A percentile compares a stretch with the other conserved stretches of the same genome.
These are phyloP conservation scores for Pythium folliculosum DNA, from an alignment of 352 stramenopile species.

Conservation along the genomic window DNA sequence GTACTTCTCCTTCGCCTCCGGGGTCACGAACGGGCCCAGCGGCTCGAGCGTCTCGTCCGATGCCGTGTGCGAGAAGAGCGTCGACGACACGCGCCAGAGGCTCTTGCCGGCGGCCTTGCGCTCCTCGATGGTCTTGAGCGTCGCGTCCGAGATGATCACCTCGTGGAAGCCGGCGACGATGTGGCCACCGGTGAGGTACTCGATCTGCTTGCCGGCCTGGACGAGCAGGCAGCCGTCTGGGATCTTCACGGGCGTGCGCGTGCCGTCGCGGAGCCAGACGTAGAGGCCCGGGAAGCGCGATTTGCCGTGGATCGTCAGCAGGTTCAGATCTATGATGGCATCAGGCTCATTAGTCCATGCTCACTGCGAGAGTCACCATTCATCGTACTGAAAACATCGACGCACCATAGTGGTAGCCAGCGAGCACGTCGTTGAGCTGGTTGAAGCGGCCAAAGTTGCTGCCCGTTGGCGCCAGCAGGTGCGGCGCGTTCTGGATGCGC, in stretches of 20 bases:
- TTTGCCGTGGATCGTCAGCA: constrained; percentile 94
- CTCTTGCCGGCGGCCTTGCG: constrained; percentile 71
- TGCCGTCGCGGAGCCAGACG: constrained; percentile 90
- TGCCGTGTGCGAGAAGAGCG: constrained; percentile 90
- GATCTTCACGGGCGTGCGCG: constrained; percentile 84
- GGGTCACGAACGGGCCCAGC: constrained; percentile 77
- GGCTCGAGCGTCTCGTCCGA: constrained; percentile 88
- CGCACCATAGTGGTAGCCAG: constrained; percentile 89
- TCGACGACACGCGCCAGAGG: constrained; percentile 91
- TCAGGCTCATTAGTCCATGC: no score
- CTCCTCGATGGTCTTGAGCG: constrained; percentile 67
- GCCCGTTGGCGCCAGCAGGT: constrained; percentile 90
- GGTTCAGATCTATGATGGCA: constrained; percentile 73
- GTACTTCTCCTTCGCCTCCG: constrained; percentile 68
- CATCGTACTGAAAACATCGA: neutral
- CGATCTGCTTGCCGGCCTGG: constrained; percentile 89
- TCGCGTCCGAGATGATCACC: constrained; percentile 84
- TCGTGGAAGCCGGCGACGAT: constrained; percentile 93
- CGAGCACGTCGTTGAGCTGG: constrained; percentile 82
- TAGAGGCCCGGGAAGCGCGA: constrained; percentile 89
- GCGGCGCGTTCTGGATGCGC: constrained; percentile 83
- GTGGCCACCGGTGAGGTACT: constrained; percentile 92
- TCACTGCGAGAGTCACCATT: neutral
- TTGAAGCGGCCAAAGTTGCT: constrained; percentile 88
- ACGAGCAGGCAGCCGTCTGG: constrained; percentile 89